Evolutionary conservation across 176 grass and related monocot genomes (phyloP), one percentile per base, ranked within the genome.

Genomic region (Ensete glaucum): DNA sequence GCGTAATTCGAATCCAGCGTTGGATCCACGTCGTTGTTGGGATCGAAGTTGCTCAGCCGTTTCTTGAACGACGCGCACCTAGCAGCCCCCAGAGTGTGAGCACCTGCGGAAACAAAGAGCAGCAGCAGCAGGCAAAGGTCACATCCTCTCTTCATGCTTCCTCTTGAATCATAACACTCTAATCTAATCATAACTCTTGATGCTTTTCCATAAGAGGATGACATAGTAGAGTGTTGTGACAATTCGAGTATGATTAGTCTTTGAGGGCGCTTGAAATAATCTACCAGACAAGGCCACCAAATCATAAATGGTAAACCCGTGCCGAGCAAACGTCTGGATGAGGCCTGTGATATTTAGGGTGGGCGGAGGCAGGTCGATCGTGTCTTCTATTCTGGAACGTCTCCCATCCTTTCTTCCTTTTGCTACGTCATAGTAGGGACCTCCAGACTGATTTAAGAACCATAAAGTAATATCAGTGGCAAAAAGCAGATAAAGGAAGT

Each of bases 41-140:
- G 12, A 49, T 80, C 78, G 21, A 80, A 80, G 3, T 15, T 60
- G 57, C 72, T 1, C 9, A 98, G 52, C 6, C 90, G 49, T 7
- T 19, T 58, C 73, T 63, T 85, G 85, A 98, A 94, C 1, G 82
- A 65, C 1, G 19, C 0, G 78, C 95, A 98, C 82, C 89, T 92
- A 17, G 95, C 88, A 7, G 69, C 53, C 2, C 95, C 95, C 27
- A 98, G 72, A 17, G 95, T 98, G 90, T 98, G 95, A 0, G 75
- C 95, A 16, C 95, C 95, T 72, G 17, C 59, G 77, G 34, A 84
- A 80, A 81, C 54, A 43, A 43, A 43, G 34, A 4, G 59, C 19
- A 21, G 8, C 10, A 29, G 71, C 67, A 80, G 57, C 20, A 11
- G 16, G 17, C 57, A 62, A 21, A 43, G 34, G 34, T 43, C 13